A percentile compares a stretch with the other conserved stretches of the same genome.
These are phyloP conservation scores for Usnea hakonensis DNA, from an alignment of 495 filamentous ascomycete species.

Conservation along the genomic window DNA sequence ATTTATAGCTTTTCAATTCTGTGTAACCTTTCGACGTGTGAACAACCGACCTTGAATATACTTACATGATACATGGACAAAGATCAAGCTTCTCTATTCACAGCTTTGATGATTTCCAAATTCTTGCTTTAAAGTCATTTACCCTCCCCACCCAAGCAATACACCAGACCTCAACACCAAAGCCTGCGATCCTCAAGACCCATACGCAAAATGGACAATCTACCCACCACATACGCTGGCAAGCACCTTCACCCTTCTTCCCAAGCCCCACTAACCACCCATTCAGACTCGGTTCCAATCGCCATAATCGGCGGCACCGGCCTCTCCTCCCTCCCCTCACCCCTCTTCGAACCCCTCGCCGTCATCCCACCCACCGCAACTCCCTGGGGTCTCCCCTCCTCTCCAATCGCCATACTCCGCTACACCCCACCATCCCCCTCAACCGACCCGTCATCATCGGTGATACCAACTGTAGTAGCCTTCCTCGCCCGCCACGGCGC, in stretches of 20 bases:
- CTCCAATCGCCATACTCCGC: slow-evolving; percentile 82
- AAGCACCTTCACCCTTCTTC: slow-evolving; percentile 20
- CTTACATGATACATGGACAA: not conserved
- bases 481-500: slow-evolving; percentile 89
- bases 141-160: not conserved
- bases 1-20: not conserved
- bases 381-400: slow-evolving; percentile 89
- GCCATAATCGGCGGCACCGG: slow-evolving; percentile 97
- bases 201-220: slow-evolving; percentile 39
- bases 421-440: slow-evolving; percentile 57
- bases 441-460: not conserved
- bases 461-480: slow-evolving; percentile 62
- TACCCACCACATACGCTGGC: slow-evolving; percentile 51
- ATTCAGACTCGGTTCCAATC: slow-evolving; percentile 68
- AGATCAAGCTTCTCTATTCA: not conserved
- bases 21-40: not conserved
- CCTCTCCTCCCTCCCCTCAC: slow-evolving; percentile 57
- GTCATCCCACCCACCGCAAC: slow-evolving; percentile 59
- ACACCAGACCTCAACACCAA: not conserved
- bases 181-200: not conserved
- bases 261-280: slow-evolving; percentile 6
- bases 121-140: not conserved
- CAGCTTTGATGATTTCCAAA: not conserved
- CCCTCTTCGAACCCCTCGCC: slow-evolving; percentile 74
- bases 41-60: not conserved